Evolutionary conservation across 208 protist genomes (phyloP).

Genomic region (Leishmania amazonensis): DNA sequence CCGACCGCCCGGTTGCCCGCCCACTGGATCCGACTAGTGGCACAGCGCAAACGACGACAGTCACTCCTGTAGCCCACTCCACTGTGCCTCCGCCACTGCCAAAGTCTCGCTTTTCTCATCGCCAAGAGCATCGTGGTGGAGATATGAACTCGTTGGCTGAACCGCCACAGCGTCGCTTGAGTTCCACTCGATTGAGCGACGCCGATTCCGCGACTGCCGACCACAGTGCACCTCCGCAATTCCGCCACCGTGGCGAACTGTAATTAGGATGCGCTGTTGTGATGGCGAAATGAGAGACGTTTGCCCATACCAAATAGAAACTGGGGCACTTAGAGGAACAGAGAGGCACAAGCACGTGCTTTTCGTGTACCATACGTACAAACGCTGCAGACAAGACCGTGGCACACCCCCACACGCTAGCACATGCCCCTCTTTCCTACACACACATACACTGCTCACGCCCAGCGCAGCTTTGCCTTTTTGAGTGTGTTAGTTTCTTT

Average conservation of each 20-base stretch:
- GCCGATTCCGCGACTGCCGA: constrained; percentile 2
- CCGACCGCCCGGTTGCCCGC: constrained; percentile 44
- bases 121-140: constrained; percentile 5
- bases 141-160: constrained; percentile 9
- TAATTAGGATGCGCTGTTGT: background rate
- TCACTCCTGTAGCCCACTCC: constrained; percentile 1
- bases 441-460: no score
- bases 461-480: background rate
- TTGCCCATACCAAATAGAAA: background rate
- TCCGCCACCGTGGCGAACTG: constrained; percentile 14
- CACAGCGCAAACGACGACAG: background rate
- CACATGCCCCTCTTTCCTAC: background rate
- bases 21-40: constrained; percentile 39
- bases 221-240: constrained; percentile 15
- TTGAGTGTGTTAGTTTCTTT: background rate
- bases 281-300: background rate
- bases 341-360: background rate
- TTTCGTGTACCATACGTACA: constrained; percentile 1
- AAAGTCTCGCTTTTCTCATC: constrained; percentile 26
- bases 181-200: constrained; percentile 15
- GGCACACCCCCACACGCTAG: background rate
- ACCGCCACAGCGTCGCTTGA: constrained; percentile 36
- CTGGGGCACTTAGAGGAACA: background rate
- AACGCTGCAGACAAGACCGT: background rate
- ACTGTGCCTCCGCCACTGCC: constrained; percentile 32